These are phyloP conservation scores for Solanum hybrid DNA, from an alignment of 305 asterid genomes.

Conservation along the genomic window DNA sequence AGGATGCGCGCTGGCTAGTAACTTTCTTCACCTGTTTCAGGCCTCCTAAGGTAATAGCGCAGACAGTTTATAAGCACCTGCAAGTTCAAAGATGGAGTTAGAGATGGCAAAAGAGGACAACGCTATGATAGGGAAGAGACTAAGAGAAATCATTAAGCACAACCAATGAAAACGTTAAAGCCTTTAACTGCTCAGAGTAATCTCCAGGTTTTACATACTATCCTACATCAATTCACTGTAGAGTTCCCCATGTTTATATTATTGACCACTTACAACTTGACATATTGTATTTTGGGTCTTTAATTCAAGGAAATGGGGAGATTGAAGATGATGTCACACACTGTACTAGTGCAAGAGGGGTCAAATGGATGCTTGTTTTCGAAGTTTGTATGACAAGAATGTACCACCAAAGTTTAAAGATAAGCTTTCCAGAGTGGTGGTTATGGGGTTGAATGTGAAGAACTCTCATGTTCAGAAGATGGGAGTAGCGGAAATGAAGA, in stretches of 20 bases:
- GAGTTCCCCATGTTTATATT: background rate
- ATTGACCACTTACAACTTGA: background rate
- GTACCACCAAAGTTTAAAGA: background rate
- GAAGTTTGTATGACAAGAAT: background rate
- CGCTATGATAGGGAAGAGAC: background rate
- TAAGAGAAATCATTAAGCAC: background rate
- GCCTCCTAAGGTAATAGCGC: slow-evolving; percentile 83
- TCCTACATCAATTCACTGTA: background rate
- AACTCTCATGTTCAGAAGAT: background rate
- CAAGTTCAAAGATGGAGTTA: slow-evolving; percentile 3
- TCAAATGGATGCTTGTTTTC: background rate
- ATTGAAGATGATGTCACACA: background rate
- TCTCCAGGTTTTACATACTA: background rate
- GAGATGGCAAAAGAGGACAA: background rate
- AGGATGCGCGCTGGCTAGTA: slow-evolving; percentile 29
- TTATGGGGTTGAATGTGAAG: background rate
- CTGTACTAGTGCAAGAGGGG: background rate
- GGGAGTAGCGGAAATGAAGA: background rate
- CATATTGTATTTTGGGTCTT: background rate
- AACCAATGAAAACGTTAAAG: background rate
- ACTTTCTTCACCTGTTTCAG: slow-evolving; percentile 83
- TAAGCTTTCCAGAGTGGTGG: background rate
- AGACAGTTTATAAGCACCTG: slow-evolving; percentile 87
- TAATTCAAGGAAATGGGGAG: background rate
- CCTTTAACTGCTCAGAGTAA: background rate